phyloP scores from a whole-genome alignment of 2,329 filamentous ascomycete species.

The Chaetomiaceae sp. region DNA sequence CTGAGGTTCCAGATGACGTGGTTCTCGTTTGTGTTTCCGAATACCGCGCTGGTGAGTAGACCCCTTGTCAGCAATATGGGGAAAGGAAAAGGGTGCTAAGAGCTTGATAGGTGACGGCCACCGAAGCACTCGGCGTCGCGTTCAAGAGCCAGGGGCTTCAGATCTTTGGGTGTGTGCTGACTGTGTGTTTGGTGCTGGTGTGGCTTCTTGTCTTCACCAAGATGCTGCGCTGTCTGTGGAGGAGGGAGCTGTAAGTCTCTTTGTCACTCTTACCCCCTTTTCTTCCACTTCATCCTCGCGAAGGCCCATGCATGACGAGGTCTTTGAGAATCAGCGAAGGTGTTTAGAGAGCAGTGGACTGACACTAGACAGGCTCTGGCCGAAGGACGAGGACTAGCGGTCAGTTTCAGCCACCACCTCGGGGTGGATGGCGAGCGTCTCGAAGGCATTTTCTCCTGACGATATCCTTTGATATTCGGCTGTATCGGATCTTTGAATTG shows the following conservation, averaged over 20 bases:
- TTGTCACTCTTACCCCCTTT: not conserved
- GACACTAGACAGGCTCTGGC: conserved; percentile 53
- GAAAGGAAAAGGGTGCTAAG: not conserved
- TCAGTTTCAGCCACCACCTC: not conserved
- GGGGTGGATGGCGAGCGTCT: not conserved
- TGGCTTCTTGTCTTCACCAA: conserved; percentile 65
- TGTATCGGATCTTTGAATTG: not conserved
- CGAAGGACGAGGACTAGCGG: conserved; percentile 49
- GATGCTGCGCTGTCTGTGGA: conserved; percentile 66
- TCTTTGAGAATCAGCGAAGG: too few relatives aligned
- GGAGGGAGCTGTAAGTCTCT: conserved; percentile 50
- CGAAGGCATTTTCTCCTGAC: not conserved
- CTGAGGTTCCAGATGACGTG: conserved; percentile 81
- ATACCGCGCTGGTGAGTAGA: conserved; percentile 58
- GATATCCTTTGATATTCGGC: not conserved
- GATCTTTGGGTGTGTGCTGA: conserved; percentile 64
- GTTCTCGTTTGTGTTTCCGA: conserved; percentile 80
- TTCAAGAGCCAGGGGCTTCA: conserved; percentile 57
- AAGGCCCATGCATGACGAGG: not conserved
- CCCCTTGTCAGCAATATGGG: conserved; percentile 26
- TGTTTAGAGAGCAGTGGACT: not conserved
- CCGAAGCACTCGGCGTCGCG: conserved; percentile 63
- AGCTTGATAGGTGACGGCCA: conserved; percentile 55
- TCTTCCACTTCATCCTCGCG: not conserved
- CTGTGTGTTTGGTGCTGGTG: conserved; percentile 58